Percentiles rank a stretch among this genome's conserved stretches.
Conservation (phyloP, 148 eudicot genomes). For the Spergularia bocconei region DNA sequence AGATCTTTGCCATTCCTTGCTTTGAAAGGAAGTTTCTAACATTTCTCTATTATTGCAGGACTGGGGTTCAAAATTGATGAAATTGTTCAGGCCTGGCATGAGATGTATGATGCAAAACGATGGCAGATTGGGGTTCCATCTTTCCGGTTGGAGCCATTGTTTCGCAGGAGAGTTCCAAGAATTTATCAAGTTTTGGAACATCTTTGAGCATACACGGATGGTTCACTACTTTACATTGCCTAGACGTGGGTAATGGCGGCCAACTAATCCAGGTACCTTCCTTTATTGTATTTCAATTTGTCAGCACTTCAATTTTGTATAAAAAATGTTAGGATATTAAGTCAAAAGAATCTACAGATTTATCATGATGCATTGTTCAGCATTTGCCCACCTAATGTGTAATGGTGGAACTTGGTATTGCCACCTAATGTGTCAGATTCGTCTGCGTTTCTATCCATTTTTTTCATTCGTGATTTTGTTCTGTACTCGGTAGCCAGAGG, state of each 20-base stretch:
- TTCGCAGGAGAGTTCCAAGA: constrained; percentile 69
- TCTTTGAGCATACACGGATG: constrained; percentile 27
- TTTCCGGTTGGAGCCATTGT: constrained; percentile 67
- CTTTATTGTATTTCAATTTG: not conserved
- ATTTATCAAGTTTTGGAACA: constrained; percentile 77
- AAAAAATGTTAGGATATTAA: not conserved
- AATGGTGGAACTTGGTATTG: not conserved
- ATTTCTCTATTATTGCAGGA: constrained; percentile 29
- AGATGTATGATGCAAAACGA: constrained; percentile 90
- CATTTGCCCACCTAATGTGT: not conserved
- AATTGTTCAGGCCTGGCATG: constrained; percentile 92
- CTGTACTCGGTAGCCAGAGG: not conserved
- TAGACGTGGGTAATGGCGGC: constrained; percentile 23
- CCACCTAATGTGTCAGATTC: not conserved
- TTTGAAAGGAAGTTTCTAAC: not conserved
- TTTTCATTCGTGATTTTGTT: not conserved
- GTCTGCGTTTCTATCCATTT: not conserved
- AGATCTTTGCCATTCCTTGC: not conserved
- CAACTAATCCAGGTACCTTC: constrained; percentile 36
- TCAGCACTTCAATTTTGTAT: not conserved
- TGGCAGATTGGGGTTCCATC: constrained; percentile 88
- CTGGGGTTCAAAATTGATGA: constrained; percentile 84
- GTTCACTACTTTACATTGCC: constrained; percentile 11
- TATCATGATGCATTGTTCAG: too few species aligned
- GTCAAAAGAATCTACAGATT: not conserved